These are phyloP conservation scores for Rhizophagus clarus DNA, from an alignment of 192 early-diverging fungal species.

Conservation along the genomic window DNA sequence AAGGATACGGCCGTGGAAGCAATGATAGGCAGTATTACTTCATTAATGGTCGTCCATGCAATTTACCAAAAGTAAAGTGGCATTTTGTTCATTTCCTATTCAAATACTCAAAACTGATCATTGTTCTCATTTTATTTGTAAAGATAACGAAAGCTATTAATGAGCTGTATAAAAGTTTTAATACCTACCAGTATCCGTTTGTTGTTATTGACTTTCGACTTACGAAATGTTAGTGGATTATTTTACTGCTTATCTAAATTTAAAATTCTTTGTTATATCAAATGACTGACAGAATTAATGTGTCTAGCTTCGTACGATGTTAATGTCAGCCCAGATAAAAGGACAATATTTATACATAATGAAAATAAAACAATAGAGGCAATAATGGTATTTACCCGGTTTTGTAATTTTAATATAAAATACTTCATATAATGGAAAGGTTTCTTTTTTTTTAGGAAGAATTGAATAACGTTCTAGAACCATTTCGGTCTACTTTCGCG, in stretches of 20 bases:
- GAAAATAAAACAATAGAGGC: constrained; percentile 63
- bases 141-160: constrained; percentile 76
- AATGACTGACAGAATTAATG: not conserved
- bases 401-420: not conserved
- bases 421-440: not conserved
- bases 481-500: constrained; percentile 55
- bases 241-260: constrained; percentile 1
- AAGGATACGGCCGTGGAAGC: constrained; percentile 69
- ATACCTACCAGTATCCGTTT: constrained; percentile 78
- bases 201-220: constrained; percentile 69
- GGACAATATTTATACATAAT: constrained; percentile 83
- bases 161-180: constrained; percentile 73
- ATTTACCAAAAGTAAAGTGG: constrained; percentile 68
- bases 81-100: not conserved
- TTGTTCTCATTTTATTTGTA: constrained; percentile 12
- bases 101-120: not conserved
- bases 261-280: not conserved
- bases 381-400: constrained; percentile 50
- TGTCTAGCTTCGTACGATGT: constrained; percentile 73
- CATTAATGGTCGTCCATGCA: constrained; percentile 89
- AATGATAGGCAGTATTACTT: constrained; percentile 86
- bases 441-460: constrained; percentile 37
- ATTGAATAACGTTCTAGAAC: constrained; percentile 56
- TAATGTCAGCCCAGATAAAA: constrained; percentile 94
- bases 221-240: constrained; percentile 42